phyloP scores from a whole-genome alignment of 164 flowering plant genomes.

The Sextonia rubra region DNA sequence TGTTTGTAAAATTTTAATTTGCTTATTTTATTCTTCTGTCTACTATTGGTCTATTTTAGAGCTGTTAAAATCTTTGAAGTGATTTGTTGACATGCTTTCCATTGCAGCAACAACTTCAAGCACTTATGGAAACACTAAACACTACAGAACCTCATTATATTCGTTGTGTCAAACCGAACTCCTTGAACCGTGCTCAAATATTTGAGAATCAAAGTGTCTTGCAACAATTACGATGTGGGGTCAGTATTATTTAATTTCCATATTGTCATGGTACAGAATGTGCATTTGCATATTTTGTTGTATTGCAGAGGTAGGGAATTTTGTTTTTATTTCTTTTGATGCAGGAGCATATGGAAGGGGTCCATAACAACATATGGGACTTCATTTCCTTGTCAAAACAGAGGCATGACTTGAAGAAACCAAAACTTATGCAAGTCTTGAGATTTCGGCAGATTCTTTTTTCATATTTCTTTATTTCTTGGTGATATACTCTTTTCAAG shows the following conservation, averaged over 20 bases:
- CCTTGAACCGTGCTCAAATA: slow-evolving; percentile 73
- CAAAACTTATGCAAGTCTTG: no score
- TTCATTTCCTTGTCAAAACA: no score
- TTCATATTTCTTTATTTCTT: no score
- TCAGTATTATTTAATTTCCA: slow-evolving; percentile 26
- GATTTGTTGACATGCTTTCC: neutral
- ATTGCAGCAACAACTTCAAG: slow-evolving; percentile 95
- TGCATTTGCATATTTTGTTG: neutral
- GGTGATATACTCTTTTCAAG: no score
- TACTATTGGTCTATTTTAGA: neutral
- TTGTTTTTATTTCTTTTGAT: no score
- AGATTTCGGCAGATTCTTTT: no score
- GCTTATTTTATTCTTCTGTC: no score
- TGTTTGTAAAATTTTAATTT: no score
- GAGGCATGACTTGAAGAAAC: no score
- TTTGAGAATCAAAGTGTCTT: slow-evolving; percentile 85
- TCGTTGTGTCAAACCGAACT: slow-evolving; percentile 98
- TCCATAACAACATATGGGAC: no score
- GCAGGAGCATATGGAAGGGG: no score
- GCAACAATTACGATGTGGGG: slow-evolving; percentile 99
- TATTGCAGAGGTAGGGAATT: neutral
- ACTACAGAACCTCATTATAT: slow-evolving; percentile 94
- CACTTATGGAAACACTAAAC: slow-evolving; percentile 95
- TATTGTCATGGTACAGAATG: neutral
- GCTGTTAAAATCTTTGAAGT: neutral